Evolutionary conservation across 768 basidiomycete genomes (phyloP).

Genomic region (Cystofilobasidium macerans): DNA sequence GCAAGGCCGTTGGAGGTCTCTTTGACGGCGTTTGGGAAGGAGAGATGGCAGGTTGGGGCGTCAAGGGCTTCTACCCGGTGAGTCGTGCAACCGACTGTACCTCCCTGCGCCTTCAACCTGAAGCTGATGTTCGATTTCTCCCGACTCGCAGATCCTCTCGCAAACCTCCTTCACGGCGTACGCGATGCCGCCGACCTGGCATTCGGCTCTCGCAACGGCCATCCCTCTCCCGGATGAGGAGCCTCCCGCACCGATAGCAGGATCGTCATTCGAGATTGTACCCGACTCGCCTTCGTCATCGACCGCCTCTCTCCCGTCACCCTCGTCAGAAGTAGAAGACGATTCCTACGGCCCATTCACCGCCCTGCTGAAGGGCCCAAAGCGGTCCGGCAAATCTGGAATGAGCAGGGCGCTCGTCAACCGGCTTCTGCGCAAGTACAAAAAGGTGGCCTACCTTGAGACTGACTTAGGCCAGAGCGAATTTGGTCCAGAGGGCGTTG

Average conservation of each 20-base stretch:
- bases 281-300: conserved; percentile 32
- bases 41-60: conserved; percentile 23
- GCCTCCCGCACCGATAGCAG: conserved; percentile 32
- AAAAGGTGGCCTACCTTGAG: conserved; percentile 78
- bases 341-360: conserved; percentile 37
- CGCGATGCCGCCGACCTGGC: conserved; percentile 38
- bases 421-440: conserved; percentile 55
- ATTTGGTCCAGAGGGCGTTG: conserved; percentile 76
- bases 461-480: conserved; percentile 91
- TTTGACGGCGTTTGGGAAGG: conserved; percentile 23
- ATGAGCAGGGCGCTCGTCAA: conserved; percentile 68
- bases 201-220: conserved; percentile 38
- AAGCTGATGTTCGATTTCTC: neutral
- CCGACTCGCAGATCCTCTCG: conserved; percentile 14
- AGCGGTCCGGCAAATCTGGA: conserved; percentile 81
- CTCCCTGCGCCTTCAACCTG: neutral
- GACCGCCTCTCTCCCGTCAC: conserved; percentile 30
- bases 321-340: conserved; percentile 22
- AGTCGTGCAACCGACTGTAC: conserved; percentile 40
- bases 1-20: conserved; percentile 6
- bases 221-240: conserved; percentile 29
- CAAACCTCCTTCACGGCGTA: conserved; percentile 9
- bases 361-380: conserved; percentile 69
- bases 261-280: conserved; percentile 36
- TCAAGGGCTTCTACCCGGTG: conserved; percentile 43